These are phyloP conservation scores for Dalbergia cultrata DNA, from an alignment of 306 rosid species.

Conservation along the genomic window DNA sequence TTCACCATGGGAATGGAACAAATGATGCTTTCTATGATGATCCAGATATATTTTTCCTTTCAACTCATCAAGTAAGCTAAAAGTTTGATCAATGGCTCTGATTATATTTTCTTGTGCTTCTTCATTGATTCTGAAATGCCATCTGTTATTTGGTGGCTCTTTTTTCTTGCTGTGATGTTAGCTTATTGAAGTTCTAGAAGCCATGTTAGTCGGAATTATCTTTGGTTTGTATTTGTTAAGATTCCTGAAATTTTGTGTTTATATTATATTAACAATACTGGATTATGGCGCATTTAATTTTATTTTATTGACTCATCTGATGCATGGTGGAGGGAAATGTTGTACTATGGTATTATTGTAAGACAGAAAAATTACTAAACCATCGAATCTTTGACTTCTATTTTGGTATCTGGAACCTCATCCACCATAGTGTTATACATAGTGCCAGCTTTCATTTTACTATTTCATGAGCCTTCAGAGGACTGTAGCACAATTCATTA, in stretches of 20 bases:
- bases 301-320: conserved; percentile 6
- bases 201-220: conserved; percentile 5
- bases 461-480: background rate
- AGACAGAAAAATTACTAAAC: background rate
- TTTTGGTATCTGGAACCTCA: conserved; percentile 7
- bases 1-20: conserved; percentile 97
- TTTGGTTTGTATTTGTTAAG: conserved; percentile 2
- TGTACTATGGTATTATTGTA: background rate
- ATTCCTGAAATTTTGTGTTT: background rate
- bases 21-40: conserved; percentile 92
- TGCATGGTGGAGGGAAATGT: conserved; percentile 27
- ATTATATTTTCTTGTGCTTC: background rate
- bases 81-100: conserved; percentile 27
- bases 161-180: conserved; percentile 14
- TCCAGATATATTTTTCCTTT: conserved; percentile 87
- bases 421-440: background rate
- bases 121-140: conserved; percentile 40
- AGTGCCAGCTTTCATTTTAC: background rate
- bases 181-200: conserved; percentile 3
- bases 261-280: conserved; percentile 7
- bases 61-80: conserved; percentile 90
- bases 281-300: background rate
- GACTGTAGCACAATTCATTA: background rate
- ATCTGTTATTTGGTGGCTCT: conserved; percentile 3
- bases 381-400: background rate